Evolutionary conservation across 2,329 filamentous ascomycete genomes (phyloP), one percentile per base, ranked within the genome.

Genomic region (Venturiaceae sp.): DNA sequence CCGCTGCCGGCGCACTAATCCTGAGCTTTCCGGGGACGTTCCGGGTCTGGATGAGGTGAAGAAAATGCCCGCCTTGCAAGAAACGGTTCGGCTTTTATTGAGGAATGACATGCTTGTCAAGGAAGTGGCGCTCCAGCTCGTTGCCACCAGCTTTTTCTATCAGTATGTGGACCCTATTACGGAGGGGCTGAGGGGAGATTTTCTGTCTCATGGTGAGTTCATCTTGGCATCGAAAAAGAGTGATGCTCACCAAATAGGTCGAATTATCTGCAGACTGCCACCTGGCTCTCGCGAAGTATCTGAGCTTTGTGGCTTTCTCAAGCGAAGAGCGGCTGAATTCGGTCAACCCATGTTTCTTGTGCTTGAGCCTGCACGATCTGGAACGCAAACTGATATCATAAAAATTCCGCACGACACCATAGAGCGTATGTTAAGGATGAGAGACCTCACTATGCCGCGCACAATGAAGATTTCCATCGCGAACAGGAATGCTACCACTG

Each of bases 141-240:
- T 58, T 16, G 57, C 57, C 8, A 41, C 47, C 13, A 11, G 16
- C 13, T 58, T 58, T 52, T 58, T 57, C 52, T 58, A 14, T 21
- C 23, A 58, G 19, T 11, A n/a, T 14, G 21, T 33, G 14, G 46
- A 30, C 11, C 36, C 36, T 39, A 39, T 39, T 39, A n/a, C 11
- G 36, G n/a, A 39, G n/a, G 36, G 11, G 36, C 11, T 11, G n/a
- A 39, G 11, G 36, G 36, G 36, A 39, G 36, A n/a, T 39, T 11
- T 11, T 11, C 11, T 39, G 11, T 11, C 36, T n/a, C 11, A 39
- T 11, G 36, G 36, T n/a, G n/a, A 39, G 36, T 39, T 39, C n/a
- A n/a, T 39, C 36, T 11, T 11, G 11, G 36, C 36, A 11, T 39
- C 11, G 36, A 11, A 39, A n/a, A 39, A 11, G 11, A 39, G 11